Base-by-base conservation (phyloP, 2,329 filamentous ascomycete genomes). In the Rhynchosporium secalis region DNA sequence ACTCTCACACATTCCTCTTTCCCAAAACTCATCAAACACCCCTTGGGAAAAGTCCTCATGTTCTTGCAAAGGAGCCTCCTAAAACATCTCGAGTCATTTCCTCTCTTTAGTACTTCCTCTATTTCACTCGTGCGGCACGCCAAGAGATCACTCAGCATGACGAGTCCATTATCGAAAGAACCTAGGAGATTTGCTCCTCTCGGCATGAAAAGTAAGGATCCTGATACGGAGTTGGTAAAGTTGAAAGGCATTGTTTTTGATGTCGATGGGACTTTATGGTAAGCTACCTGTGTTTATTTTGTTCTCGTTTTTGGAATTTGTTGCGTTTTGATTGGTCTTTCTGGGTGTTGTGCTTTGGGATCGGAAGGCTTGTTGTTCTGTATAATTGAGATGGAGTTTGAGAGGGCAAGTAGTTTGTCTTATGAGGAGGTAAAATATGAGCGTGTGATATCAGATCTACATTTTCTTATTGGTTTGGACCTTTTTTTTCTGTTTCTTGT, bases 191-290 rank as follows among this genome's bases (percentile, higher is more conserved):
- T 89, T 70, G 82, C 84, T 48, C 85, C 86, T 10, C 73, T 89
- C 55, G 78, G 76, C 62, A 71, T 75, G 26, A 75, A 74, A 6
- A 47, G 2, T 9, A 48, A 61, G 20, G 47, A 54, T 20, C 20
- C 20, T 13, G 68, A 71, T 9, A 65, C 64, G 10, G 66, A 75
- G 8, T 45, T 61, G 28, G 82, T 82, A 1, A 78, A 73, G 61
- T 75, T 89, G 33, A 79, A 80, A 64, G 86, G 86, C 3, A 77
- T 89, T 1, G 81, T 98, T 13, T 98, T 98, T 76, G 94, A 99
- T 77, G 91, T 99, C 66, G 94, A 99, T 76, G 94, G 94, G 3
- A 99, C 94, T 29, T 77, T 98, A 64, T 97, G 89, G 93, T 96
- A 77, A 78, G 87, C 80, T 47, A 10, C 46, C 46, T 62, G 51